Conservation (phyloP, 1,284 basidiomycete species). For the Moesziomyces globuligerus region DNA sequence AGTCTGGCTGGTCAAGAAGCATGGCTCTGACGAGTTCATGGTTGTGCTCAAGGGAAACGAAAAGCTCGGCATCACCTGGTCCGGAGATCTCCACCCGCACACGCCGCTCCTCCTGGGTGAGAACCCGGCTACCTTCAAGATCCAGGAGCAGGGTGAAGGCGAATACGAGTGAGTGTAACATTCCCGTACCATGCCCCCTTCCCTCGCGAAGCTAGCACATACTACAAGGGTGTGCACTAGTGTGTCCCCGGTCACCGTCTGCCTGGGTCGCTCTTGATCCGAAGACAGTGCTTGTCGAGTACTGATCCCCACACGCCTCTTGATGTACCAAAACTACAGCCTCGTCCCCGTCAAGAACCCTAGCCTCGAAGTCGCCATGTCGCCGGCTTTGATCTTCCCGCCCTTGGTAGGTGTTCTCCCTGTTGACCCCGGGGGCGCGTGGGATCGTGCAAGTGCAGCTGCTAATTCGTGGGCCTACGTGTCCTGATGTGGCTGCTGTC, state of each 20-base stretch:
- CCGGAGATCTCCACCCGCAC: not conserved
- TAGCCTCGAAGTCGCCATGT: slow-evolving; percentile 4
- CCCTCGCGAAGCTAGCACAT: too few relatives aligned
- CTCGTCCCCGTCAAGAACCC: not conserved
- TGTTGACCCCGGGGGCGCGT: not conserved
- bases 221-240: too few relatives aligned
- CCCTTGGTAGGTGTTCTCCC: slow-evolving; percentile 1
- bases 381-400: slow-evolving; percentile 6
- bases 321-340: not conserved
- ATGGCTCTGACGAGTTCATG: not conserved
- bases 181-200: too few relatives aligned
- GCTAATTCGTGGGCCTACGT: too few relatives aligned
- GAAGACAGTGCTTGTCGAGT: not conserved
- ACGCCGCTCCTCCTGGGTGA: not conserved
- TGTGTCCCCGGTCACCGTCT: too few relatives aligned
- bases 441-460: too few relatives aligned
- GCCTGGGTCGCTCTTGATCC: not conserved
- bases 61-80: slow-evolving; percentile 1
- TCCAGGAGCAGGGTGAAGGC: not conserved
- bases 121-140: not conserved
- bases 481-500: too few relatives aligned
- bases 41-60: slow-evolving; percentile 7
- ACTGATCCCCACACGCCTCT: not conserved
- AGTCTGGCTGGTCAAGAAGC: slow-evolving; percentile 11
- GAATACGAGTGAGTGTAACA: not conserved